Base-by-base conservation (phyloP, 2,329 filamentous ascomycete genomes). In the Dactylella cylindrospora region DNA sequence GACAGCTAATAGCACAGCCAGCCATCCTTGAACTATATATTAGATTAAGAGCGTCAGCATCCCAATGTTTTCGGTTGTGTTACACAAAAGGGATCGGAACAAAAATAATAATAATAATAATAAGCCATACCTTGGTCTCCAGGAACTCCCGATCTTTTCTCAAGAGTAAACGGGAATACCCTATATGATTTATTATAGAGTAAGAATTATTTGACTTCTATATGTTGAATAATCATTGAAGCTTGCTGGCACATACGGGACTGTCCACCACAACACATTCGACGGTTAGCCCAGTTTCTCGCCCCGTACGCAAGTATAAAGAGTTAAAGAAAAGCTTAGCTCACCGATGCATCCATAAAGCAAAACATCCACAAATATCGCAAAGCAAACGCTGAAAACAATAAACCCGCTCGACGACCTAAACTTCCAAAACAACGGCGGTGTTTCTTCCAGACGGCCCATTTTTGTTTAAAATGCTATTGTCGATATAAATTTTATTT, bases 161-260 rank as follows among this genome's bases (percentile, higher is more conserved):
- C 57, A 8, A 62, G 33, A 1, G 57, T 62, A 39, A 62, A 62
- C 38, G 57, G 57, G 22, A 62, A 62, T n/a, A 62, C 57, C n/a
- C 57, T 62, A 47, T 31, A 31, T 12, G 10, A n/a, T 22, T n/a
- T n/a, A n/a, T n/a, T n/a, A n/a, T n/a, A n/a, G n/a, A n/a, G n/a
- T n/a, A n/a, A n/a, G n/a, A n/a, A n/a, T n/a, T n/a, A n/a, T n/a
- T n/a, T n/a, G n/a, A n/a, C n/a, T n/a, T n/a, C n/a, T n/a, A n/a
- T n/a, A n/a, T n/a, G n/a, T n/a, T n/a, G n/a, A n/a, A n/a, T n/a
- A n/a, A n/a, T n/a, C n/a, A n/a, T n/a, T n/a, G n/a, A n/a, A n/a
- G n/a, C n/a, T n/a, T n/a, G n/a, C n/a, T n/a, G n/a, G n/a, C n/a
- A 54, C 57, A 32, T 62, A 62, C 57, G 57, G 57, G 9, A 62